Percentiles rank a stretch among this genome's conserved stretches.
phyloP scores from a whole-genome alignment of 805 yeast species.

The Starmerella vaccinii region DNA sequence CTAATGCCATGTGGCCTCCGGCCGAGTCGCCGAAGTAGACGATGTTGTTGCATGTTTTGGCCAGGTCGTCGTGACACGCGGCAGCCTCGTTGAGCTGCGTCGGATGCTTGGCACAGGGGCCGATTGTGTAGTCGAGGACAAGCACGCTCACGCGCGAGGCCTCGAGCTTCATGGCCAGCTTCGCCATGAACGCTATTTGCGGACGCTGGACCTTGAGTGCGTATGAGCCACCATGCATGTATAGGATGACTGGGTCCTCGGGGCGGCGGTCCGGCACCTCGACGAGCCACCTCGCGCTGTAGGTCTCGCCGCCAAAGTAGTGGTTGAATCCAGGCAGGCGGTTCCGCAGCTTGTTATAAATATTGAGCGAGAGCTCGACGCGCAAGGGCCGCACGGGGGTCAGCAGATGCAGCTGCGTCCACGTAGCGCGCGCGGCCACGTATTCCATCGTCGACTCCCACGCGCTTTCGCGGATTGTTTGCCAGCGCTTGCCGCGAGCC shows the following conservation, averaged over 20 bases:
- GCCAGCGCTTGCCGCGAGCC: slow-evolving; percentile 3
- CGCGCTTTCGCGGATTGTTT: slow-evolving; percentile 5
- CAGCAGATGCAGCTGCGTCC: slow-evolving; percentile 21
- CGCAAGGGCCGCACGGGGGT: slow-evolving; percentile 23
- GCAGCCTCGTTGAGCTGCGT: slow-evolving; percentile 26
- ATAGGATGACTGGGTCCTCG: slow-evolving; percentile 25
- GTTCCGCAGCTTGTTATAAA: background rate
- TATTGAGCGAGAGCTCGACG: slow-evolving; percentile 9
- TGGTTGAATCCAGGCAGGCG: slow-evolving; percentile 20
- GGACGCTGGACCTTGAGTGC: slow-evolving; percentile 19
- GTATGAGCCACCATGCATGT: slow-evolving; percentile 28
- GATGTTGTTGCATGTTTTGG: slow-evolving; percentile 20
- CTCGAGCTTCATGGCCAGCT: slow-evolving; percentile 10
- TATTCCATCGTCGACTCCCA: slow-evolving; percentile 16
- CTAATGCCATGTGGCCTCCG: slow-evolving; percentile 28
- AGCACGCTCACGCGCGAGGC: slow-evolving; percentile 24
- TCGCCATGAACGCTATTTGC: slow-evolving; percentile 19
- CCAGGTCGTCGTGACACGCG: slow-evolving; percentile 21
- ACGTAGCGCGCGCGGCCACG: slow-evolving; percentile 15
- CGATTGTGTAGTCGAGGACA: slow-evolving; percentile 28
- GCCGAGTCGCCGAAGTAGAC: slow-evolving; percentile 30
- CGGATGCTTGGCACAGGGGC: slow-evolving; percentile 25
- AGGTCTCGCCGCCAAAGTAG: slow-evolving; percentile 18
- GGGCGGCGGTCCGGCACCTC: slow-evolving; percentile 23
- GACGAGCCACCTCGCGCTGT: slow-evolving; percentile 24